phyloP scores from a whole-genome alignment of 148 eudicot species.

The Linanthus parryae region DNA sequence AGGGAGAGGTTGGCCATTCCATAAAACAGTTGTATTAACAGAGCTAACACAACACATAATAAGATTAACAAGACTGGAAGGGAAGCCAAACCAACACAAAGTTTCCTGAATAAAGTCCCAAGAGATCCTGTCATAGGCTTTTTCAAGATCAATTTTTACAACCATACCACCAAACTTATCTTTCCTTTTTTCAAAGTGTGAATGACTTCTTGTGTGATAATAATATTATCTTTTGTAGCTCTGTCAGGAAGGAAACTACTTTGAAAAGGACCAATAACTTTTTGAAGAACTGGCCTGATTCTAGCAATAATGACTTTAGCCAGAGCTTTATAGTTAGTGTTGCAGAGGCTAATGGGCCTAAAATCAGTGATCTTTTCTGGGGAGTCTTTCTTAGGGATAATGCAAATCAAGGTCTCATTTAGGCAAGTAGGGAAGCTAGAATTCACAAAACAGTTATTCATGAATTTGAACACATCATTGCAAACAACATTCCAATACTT shows the following conservation, averaged over 20 bases:
- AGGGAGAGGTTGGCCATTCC: neutral
- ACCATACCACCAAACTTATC: neutral
- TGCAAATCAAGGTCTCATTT: neutral
- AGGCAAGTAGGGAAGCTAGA: neutral
- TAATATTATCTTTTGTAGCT: neutral
- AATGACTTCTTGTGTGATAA: neutral
- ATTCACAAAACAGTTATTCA: neutral
- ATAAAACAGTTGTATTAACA: neutral
- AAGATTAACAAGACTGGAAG: neutral
- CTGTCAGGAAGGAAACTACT: constrained; percentile 3
- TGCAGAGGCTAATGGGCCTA: neutral
- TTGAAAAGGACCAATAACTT: neutral
- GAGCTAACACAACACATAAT: neutral
- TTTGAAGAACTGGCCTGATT: neutral
- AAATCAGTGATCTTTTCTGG: neutral
- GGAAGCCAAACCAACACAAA: neutral
- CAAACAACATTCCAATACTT: neutral
- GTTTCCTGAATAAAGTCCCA: constrained; percentile 1
- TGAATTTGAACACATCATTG: neutral
- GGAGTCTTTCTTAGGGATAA: neutral
- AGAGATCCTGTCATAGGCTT: neutral
- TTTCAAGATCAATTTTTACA: constrained; percentile 7
- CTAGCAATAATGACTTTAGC: neutral
- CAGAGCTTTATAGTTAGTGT: neutral
- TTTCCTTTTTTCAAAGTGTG: neutral